These are phyloP conservation scores for Chlorella sp. DNA, from an alignment of 139 green algal genomes.

Conservation along the genomic window DNA sequence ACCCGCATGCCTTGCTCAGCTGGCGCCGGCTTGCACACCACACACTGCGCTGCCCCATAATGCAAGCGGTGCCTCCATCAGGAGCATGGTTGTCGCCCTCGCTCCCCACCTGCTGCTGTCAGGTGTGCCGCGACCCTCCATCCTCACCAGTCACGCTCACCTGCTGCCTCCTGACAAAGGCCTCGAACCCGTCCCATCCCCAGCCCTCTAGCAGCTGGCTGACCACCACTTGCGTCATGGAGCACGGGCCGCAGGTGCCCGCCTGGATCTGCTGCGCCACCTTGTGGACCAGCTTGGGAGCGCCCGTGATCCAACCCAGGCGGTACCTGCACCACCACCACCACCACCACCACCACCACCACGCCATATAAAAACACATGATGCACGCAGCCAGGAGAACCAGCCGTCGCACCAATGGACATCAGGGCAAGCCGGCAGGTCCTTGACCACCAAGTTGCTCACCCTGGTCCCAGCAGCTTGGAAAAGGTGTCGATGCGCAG, in stretches of 20 bases:
- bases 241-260: conserved; percentile 16
- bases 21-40: not conserved
- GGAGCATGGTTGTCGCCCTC: not conserved
- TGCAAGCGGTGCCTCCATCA: too few relatives aligned
- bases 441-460: too few relatives aligned
- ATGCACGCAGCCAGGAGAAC: too few relatives aligned
- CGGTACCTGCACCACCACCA: conserved; percentile 30
- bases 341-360: not conserved
- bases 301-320: conserved; percentile 64
- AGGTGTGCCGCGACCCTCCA: not conserved
- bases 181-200: conserved; percentile 12
- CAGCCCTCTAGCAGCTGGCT: conserved; percentile 14
- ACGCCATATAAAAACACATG: not conserved
- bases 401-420: conserved; percentile 19
- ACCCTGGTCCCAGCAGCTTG: conserved; percentile 56
- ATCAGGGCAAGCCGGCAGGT: not conserved
- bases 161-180: conserved; percentile 15
- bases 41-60: not conserved
- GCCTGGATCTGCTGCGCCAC: conserved; percentile 23
- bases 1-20: not conserved
- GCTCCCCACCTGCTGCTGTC: not conserved
- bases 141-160: not conserved
- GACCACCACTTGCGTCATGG: conserved; percentile 22
- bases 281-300: conserved; percentile 34
- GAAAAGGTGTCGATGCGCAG: conserved; percentile 71